These are phyloP conservation scores for Tetragonia tetragonoides DNA, from an alignment of 148 eudicot genomes.

Conservation along the genomic window DNA sequence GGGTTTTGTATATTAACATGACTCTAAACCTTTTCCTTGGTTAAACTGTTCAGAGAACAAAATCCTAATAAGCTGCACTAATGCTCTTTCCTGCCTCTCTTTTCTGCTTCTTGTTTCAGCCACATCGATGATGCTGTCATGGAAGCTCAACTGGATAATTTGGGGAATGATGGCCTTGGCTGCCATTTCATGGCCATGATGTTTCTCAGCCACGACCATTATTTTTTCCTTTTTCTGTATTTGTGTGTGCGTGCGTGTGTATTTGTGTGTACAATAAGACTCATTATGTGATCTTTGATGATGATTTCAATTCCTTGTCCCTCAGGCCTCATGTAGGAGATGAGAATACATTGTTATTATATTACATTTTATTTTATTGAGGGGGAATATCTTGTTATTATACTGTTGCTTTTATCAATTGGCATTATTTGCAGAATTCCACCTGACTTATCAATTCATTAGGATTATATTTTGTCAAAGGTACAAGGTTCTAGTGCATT, in stretches of 20 bases:
- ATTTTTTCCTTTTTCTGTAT: background rate
- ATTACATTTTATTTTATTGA: no score
- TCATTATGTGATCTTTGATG: background rate
- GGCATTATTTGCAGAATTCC: background rate
- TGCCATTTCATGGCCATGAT: constrained; percentile 9
- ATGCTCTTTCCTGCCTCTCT: background rate
- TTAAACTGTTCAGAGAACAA: background rate
- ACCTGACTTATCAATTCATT: background rate
- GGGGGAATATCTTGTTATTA: no score
- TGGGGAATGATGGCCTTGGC: constrained; percentile 26
- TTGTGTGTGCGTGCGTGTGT: background rate
- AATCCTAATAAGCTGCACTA: background rate
- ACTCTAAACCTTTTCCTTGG: background rate
- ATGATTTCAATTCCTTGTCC: background rate
- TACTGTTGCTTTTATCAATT: background rate
- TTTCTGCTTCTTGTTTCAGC: constrained; percentile 6
- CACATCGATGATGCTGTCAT: constrained; percentile 27
- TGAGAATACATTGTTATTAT: no score
- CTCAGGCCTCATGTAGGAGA: no score
- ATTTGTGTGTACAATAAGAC: background rate
- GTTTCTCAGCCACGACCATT: constrained; percentile 1
- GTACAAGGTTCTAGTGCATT: background rate
- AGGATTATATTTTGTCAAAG: background rate
- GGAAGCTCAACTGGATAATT: constrained; percentile 43
- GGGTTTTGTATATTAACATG: background rate